A percentile compares a stretch with the other conserved stretches of the same genome.
Conservation (phyloP, 768 basidiomycete species). For the Podaxis pistillaris region DNA sequence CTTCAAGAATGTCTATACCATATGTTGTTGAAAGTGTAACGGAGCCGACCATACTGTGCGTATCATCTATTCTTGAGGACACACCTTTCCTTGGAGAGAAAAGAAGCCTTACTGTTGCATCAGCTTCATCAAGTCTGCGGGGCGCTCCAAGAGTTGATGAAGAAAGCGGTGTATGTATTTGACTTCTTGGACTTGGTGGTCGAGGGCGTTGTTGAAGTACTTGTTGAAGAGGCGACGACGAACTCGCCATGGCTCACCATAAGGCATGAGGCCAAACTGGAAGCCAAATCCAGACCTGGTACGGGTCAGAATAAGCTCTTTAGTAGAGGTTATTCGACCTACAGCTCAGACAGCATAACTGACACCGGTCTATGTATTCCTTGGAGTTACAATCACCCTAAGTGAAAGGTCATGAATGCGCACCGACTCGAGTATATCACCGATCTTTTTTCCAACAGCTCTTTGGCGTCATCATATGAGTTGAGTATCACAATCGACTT, state of each 20-base stretch:
- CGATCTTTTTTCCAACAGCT: conserved; percentile 22
- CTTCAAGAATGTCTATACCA: conserved; percentile 26
- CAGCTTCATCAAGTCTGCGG: background rate
- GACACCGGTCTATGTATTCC: conserved; percentile 15
- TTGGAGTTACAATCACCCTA: background rate
- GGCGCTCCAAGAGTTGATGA: conserved; percentile 1
- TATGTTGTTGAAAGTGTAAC: conserved; percentile 29
- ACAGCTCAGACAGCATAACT: conserved; percentile 21
- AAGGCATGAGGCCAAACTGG: conserved; percentile 19
- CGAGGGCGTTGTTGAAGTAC: conserved; percentile 5
- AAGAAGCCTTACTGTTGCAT: background rate
- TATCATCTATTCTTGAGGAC: background rate
- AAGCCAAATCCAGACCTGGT: conserved; percentile 21
- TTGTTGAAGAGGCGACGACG: conserved; percentile 20
- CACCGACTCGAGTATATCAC: conserved; percentile 24
- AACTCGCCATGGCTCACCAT: conserved; percentile 22
- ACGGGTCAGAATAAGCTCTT: background rate
- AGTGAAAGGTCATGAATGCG: background rate
- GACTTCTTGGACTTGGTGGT: conserved; percentile 12
- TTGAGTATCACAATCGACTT: conserved; percentile 21
- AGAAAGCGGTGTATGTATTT: conserved; percentile 19
- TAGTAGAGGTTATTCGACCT: background rate
- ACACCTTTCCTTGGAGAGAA: background rate
- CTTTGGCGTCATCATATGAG: conserved; percentile 19
- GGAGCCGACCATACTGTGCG: conserved; percentile 22